Base-by-base conservation (phyloP, 345 rosid genomes). In the Acer yangbiense region DNA sequence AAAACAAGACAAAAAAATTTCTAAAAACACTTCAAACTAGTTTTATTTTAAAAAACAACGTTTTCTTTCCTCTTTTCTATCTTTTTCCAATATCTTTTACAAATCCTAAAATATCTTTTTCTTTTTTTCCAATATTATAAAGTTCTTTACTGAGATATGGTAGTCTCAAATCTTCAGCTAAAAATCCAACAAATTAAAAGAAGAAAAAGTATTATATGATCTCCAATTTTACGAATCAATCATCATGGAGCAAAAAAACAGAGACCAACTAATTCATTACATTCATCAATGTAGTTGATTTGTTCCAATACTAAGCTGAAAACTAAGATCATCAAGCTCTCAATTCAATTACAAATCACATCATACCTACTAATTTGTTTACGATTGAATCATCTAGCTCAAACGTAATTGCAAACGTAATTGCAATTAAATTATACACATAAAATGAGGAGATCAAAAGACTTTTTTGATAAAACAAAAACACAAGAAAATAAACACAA, bases 401-500 rank as follows among this genome's bases (percentile, higher is more conserved):
- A 65, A 25, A 65, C 50, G 50, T 46, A 17, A 41, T 35, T 35
- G 39, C 39, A 32, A 32, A 35, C 39, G 39, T 35, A 35, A 35
- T 57, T 35, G 66, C 20, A 73, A 60, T 61, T n/a, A 1, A 61
- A 27, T 27, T 32, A 57, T 12, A 44, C 4, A 62, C 55, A 35
- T 32, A 69, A 46, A 69, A 43, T 16, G 69, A 44, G 43, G 29
- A 57, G 20, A 54, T 66, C 25, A 6, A 70, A 46, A 57, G 9
- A 20, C 3, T 21, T 57, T 62, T 65, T 16, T 17, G 50, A 82
- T 29, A 27, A 52, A 43, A 43, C 11, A 1, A 7, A 43, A 43
- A 43, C 9, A 43, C 46, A 29, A 73, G 23, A 75, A 78, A 69
- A 63, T 16, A 55, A 65, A 32, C 43, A 74, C 69, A 70, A 71